Conservation (phyloP, 1,284 basidiomycete genomes). For the Malassezia brasiliensis region DNA sequence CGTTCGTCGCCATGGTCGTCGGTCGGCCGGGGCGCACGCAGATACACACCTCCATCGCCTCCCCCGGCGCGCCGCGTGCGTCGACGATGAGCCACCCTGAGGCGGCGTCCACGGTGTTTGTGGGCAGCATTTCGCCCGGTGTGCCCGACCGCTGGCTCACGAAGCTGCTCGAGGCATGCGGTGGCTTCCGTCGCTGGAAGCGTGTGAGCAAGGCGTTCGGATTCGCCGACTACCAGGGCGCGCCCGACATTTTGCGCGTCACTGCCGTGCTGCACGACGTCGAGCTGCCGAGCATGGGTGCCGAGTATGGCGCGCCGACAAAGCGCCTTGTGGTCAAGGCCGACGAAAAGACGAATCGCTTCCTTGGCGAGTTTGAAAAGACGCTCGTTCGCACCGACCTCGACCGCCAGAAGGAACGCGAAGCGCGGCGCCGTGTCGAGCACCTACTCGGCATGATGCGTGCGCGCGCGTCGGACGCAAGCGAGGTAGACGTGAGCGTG, state of each 20-base stretch:
- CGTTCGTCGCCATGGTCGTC: conserved; percentile 18
- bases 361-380: conserved; percentile 70
- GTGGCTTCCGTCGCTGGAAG: conserved; percentile 74
- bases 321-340: conserved; percentile 71
- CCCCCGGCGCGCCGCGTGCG: neutral
- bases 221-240: conserved; percentile 82
- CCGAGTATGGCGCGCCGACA: conserved; percentile 20
- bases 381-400: conserved; percentile 68
- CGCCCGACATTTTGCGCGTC: conserved; percentile 73
- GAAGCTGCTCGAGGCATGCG: conserved; percentile 71
- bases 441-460: conserved; percentile 42
- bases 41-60: conserved; percentile 13
- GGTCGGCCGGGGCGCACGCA: neutral
- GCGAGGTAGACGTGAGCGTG: conserved; percentile 50
- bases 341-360: conserved; percentile 79
- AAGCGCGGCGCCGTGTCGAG: conserved; percentile 55
- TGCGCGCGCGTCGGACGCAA: conserved; percentile 56
- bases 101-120: conserved; percentile 61
- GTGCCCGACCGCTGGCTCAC: conserved; percentile 69
- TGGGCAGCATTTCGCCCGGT: conserved; percentile 88
- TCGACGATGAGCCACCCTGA: conserved; percentile 8
- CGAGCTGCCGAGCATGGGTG: conserved; percentile 55
- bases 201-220: conserved; percentile 87
- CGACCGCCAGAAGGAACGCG: conserved; percentile 29
- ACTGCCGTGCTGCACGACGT: conserved; percentile 69